A percentile compares a stretch with the other conserved stretches of the same genome.
phyloP scores from a whole-genome alignment of 2,329 filamentous ascomycete genomes.

The Macrophomina pseudophaseolina region DNA sequence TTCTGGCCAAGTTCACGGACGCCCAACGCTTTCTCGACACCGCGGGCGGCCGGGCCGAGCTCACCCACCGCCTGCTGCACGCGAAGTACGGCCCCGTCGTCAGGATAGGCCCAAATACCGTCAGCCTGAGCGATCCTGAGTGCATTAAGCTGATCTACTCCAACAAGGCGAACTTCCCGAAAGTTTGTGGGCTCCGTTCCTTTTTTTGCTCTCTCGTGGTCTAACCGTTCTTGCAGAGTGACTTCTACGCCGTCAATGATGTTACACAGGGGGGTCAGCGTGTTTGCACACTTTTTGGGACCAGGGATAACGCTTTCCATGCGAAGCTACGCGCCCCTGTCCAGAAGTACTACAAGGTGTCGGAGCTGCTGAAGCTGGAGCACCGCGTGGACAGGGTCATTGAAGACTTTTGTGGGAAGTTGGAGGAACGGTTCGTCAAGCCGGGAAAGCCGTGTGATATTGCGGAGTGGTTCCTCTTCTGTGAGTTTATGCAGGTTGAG shows the following conservation, averaged over 20 bases:
- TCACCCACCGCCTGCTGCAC: slow-evolving; percentile 39
- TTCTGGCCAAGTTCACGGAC: slow-evolving; percentile 41
- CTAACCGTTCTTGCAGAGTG: slow-evolving; percentile 32
- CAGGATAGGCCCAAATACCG: slow-evolving; percentile 38
- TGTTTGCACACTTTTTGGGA: slow-evolving; percentile 41
- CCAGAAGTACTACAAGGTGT: slow-evolving; percentile 38
- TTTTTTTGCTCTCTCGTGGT: background rate
- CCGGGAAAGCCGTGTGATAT: slow-evolving; percentile 38
- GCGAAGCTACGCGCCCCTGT: slow-evolving; percentile 35
- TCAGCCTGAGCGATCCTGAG: slow-evolving; percentile 37
- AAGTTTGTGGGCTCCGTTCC: slow-evolving; percentile 30
- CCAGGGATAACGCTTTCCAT: slow-evolving; percentile 39
- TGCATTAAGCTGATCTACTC: slow-evolving; percentile 42
- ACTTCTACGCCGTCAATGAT: slow-evolving; percentile 42
- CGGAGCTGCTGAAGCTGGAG: slow-evolving; percentile 36
- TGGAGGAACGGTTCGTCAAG: slow-evolving; percentile 37
- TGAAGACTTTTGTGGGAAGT: slow-evolving; percentile 31
- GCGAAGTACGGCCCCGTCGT: slow-evolving; percentile 38
- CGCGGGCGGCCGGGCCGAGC: slow-evolving; percentile 38
- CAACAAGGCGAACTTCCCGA: slow-evolving; percentile 39
- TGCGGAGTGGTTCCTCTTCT: slow-evolving; percentile 40
- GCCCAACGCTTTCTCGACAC: slow-evolving; percentile 39
- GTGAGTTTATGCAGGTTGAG: slow-evolving; percentile 29
- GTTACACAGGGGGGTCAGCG: slow-evolving; percentile 39
- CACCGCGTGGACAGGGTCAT: slow-evolving; percentile 37